These are phyloP conservation scores for Drechslerella dactyloides DNA, from an alignment of 2,329 filamentous ascomycete genomes.

Conservation along the genomic window DNA sequence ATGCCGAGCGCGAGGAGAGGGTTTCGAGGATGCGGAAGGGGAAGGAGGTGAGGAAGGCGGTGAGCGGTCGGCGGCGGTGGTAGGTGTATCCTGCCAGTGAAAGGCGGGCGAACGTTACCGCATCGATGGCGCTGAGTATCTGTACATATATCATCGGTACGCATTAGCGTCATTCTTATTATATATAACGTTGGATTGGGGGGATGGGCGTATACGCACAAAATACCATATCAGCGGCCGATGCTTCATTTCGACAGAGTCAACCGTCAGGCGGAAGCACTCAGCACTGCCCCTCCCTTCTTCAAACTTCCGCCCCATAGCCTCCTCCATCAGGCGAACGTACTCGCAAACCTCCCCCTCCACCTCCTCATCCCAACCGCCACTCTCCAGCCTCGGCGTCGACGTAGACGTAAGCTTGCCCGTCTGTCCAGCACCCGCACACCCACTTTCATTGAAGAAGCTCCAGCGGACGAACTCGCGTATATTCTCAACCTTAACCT, in stretches of 20 bases:
- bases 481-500: constrained; percentile 67
- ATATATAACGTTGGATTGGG: neutral
- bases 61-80: constrained; percentile 59
- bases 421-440: constrained; percentile 52
- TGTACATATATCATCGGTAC: constrained; percentile 19
- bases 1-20: constrained; percentile 57
- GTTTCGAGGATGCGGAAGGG: constrained; percentile 64
- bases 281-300: constrained; percentile 64
- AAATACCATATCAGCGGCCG: constrained; percentile 66
- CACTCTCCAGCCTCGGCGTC: constrained; percentile 59
- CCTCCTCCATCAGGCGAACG: constrained; percentile 62
- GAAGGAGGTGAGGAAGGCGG: constrained; percentile 60
- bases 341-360: constrained; percentile 64
- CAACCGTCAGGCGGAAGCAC: constrained; percentile 65
- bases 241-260: constrained; percentile 66
- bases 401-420: constrained; percentile 56
- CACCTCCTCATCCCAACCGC: constrained; percentile 7
- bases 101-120: constrained; percentile 57
- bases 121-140: constrained; percentile 57
- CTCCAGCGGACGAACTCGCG: constrained; percentile 69
- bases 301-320: constrained; percentile 63
- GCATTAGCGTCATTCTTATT: constrained; percentile 48
- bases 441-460: constrained; percentile 60
- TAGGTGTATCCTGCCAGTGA: constrained; percentile 62
- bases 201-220: constrained; percentile 57